A percentile compares a stretch with the other conserved stretches of the same genome.
Evolutionary conservation across 2,329 filamentous ascomycete genomes (phyloP).

Genomic region (Pseudonectria buxi): DNA sequence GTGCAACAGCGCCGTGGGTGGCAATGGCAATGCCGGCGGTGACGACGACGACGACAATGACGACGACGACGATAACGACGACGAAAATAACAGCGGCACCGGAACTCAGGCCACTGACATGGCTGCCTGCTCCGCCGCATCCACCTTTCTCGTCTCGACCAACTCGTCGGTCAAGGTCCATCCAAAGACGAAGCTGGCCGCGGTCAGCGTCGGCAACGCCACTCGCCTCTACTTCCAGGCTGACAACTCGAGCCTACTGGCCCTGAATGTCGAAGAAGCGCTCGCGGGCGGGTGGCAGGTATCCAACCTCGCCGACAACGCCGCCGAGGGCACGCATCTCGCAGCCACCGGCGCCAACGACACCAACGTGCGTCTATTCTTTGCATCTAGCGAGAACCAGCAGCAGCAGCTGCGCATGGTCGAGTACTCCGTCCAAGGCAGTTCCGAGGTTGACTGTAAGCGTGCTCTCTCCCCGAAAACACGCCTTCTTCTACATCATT

Average conservation of each 20-base stretch:
- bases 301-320: slow-evolving; percentile 4
- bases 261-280: slow-evolving; percentile 4
- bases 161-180: slow-evolving; percentile 8
- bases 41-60: slow-evolving; percentile 1
- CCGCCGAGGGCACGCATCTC: slow-evolving; percentile 6
- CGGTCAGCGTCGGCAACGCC: slow-evolving; percentile 7
- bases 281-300: slow-evolving; percentile 4
- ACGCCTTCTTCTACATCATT: neutral
- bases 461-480: neutral
- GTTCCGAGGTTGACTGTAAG: slow-evolving; percentile 2
- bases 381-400: slow-evolving; percentile 8
- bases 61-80: slow-evolving; percentile 2
- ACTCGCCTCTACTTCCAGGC: slow-evolving; percentile 13
- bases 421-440: slow-evolving; percentile 5
- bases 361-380: slow-evolving; percentile 8
- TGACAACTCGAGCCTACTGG: slow-evolving; percentile 7
- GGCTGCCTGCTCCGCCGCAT: slow-evolving; percentile 6
- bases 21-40: slow-evolving; percentile 2
- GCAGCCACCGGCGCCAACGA: slow-evolving; percentile 5
- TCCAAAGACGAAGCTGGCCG: slow-evolving; percentile 10
- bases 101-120: neutral
- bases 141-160: slow-evolving; percentile 13
- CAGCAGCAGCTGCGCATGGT: slow-evolving; percentile 5
- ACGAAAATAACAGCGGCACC: neutral
- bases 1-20: slow-evolving; percentile 7